Base-by-base conservation (phyloP, 2,329 filamentous ascomycete genomes). In the Curvularia hawaiiensis region DNA sequence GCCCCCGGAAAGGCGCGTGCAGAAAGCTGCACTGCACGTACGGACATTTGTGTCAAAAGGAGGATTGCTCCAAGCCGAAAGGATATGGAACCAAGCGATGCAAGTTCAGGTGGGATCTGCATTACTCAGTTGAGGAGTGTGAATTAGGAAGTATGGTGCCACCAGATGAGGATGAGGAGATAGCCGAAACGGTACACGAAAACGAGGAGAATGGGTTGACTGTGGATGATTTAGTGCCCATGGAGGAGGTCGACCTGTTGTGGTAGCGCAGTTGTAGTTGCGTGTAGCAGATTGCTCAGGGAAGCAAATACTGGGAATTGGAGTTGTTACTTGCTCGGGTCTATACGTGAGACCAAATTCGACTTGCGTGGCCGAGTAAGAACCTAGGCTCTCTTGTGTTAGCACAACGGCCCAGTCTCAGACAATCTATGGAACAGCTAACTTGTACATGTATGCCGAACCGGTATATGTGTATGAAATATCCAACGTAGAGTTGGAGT, bases 1-100 rank as follows among this genome's bases (percentile, higher is more conserved):
- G 83, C 61, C 64, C 74, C 2, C 60, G 66, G 2, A 77, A 75
- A 22, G 72, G 76, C 2, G 63, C 50, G 0, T 85, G 83, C 58
- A 77, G 82, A 10, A 67, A 69, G 3, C 58, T 68, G 0, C 73
- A 77, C 30, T 85, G 83, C 64, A 72, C 75, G 35, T 70, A 77
- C 40, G 83, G 82, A 0, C 83, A 85, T 58, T 58, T 79, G 3
- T 80, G 79, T 59, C 77, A 78, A 56, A 75, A 69, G 30, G 59
- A 65, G 12, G 68, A 60, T 1, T 75, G 73, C 44, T 35, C 46
- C 0, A 66, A 66, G 3, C 59, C 63, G 18, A 22, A 16, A 0
- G 54, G 54, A 4, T n/a, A 7, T 22, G 40, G 28, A 1, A 45
- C 41, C 7, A 68, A 64, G 48, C 63, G 60, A 0, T 74, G 72